phyloP scores from a whole-genome alignment of 257 asterid genomes.

The Solanum sparsipilum region DNA sequence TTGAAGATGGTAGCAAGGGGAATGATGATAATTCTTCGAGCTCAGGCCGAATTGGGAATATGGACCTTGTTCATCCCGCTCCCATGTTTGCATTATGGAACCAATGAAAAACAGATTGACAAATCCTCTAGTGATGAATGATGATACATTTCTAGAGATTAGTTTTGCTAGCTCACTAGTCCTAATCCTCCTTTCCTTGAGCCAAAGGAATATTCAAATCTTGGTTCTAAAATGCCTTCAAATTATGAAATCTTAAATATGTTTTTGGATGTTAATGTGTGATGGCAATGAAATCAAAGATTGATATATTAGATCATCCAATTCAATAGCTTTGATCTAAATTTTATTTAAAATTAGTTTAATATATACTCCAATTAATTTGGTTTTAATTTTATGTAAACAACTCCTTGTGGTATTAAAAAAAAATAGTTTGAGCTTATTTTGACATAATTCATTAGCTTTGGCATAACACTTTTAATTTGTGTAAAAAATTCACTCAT shows the following conservation, averaged over 20 bases:
- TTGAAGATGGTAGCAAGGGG: slow-evolving; percentile 11
- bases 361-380: neutral
- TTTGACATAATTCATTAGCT: neutral
- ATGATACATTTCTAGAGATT: neutral
- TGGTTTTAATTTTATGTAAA: neutral
- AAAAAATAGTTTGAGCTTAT: neutral
- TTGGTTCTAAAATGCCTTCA: neutral
- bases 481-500: neutral
- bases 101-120: slow-evolving; percentile 11
- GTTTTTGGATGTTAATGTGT: neutral
- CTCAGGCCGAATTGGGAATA: slow-evolving; percentile 6
- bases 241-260: neutral
- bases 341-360: neutral
- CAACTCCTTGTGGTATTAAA: too few species aligned
- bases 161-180: neutral
- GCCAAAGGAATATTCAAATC: neutral
- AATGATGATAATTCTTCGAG: slow-evolving; percentile 3
- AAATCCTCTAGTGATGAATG: neutral
- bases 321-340: neutral
- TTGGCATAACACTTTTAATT: neutral
- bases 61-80: slow-evolving; percentile 31
- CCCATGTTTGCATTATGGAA: slow-evolving; percentile 64
- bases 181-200: neutral
- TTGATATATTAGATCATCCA: neutral
- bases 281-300: neutral